A percentile compares a stretch with the other conserved stretches of the same genome.
Conservation (phyloP, 306 rosid species). For the Herpetospermum pedunculosum region DNA sequence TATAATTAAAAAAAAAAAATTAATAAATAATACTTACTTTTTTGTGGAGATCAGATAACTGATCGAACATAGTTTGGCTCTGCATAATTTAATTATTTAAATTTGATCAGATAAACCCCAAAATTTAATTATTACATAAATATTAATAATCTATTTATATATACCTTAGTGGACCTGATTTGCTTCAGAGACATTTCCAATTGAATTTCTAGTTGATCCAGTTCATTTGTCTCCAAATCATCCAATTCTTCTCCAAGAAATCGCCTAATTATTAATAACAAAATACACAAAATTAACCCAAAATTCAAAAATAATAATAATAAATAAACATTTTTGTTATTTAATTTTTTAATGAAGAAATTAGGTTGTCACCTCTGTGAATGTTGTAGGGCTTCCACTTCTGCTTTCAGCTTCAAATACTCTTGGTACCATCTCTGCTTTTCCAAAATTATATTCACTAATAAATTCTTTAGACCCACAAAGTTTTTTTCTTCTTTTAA, state of each 20-base stretch:
- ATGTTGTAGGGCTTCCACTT: constrained; percentile 46
- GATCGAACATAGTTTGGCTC: constrained; percentile 51
- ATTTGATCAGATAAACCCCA: no score
- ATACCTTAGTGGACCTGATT: constrained; percentile 65
- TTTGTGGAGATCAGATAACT: constrained; percentile 41
- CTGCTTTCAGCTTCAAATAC: constrained; percentile 52
- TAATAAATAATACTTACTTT: no score
- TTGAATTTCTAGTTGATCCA: constrained; percentile 52
- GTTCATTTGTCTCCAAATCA: constrained; percentile 35
- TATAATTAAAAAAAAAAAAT: no score
- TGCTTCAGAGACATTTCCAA: constrained; percentile 48
- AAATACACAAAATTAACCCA: background rate
- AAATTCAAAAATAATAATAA: no score
- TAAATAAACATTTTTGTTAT: background rate
- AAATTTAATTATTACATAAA: no score
- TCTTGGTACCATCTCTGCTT: constrained; percentile 53
- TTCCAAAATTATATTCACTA: background rate
- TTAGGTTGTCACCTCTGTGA: constrained; percentile 42
- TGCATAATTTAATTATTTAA: no score
- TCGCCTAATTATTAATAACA: constrained; percentile 18
- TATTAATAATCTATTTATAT: background rate
- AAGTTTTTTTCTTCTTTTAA: background rate
- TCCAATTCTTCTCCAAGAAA: constrained; percentile 69
- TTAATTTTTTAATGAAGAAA: background rate
- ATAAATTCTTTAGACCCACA: background rate